Conservation (phyloP, 352 stramenopile genomes). For the Pythium dissimile region DNA sequence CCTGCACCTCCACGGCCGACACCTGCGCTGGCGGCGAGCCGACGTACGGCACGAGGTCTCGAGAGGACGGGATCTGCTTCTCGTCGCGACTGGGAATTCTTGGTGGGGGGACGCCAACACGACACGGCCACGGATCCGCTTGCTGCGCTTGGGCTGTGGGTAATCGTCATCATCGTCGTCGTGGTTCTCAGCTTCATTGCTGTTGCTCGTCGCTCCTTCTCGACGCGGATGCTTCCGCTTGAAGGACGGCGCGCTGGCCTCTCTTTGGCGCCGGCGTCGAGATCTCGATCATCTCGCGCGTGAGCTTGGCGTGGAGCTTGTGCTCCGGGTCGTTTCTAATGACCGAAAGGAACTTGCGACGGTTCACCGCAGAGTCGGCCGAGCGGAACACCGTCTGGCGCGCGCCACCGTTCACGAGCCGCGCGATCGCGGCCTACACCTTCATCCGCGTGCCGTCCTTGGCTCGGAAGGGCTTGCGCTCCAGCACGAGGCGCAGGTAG, state of each 20-base stretch:
- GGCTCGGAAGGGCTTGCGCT: background rate
- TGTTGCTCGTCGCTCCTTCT: no score
- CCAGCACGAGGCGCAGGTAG: constrained; percentile 4
- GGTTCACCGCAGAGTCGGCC: background rate
- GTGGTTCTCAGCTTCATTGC: no score
- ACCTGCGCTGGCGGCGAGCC: background rate
- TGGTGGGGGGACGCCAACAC: no score
- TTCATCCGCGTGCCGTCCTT: background rate
- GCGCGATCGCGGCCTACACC: background rate
- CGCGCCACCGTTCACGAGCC: background rate
- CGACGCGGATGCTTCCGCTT: no score
- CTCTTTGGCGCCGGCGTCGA: background rate
- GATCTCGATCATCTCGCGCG: background rate
- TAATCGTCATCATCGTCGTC: background rate
- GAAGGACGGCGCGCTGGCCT: background rate
- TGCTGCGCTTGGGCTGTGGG: background rate
- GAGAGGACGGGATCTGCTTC: background rate
- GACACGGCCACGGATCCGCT: background rate
- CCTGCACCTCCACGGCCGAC: background rate
- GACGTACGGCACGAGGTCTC: background rate
- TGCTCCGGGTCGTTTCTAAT: background rate
- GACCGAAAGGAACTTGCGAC: background rate
- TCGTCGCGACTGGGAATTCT: background rate
- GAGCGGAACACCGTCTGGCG: background rate
- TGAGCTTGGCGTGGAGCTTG: background rate